Evolutionary conservation across 495 filamentous ascomycete species (phyloP), one percentile per base, ranked within the genome.

Genomic region (Neurospora terricola): DNA sequence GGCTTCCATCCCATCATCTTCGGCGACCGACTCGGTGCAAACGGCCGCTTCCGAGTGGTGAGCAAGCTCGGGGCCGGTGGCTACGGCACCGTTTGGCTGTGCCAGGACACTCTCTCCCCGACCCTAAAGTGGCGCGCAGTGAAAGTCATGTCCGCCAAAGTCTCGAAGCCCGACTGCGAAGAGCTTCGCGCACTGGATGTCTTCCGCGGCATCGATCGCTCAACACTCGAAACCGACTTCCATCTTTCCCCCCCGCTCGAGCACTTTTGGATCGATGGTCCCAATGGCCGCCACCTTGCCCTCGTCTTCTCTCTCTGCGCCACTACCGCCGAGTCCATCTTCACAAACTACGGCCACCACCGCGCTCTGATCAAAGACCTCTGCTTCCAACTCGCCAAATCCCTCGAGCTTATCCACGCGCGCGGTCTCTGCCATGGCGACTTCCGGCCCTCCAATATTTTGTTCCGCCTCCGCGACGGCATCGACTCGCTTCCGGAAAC

Each of bases 31-130:
- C 82, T 80, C 73, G 86, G 73, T 7, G 66, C 43, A 10, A 80
- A 74, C 62, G 71, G 74, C 0, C 77, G 80, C 18, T 89, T 87
- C 74, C 75, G 75, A 12, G 85, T 89, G 71, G 78, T 83, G 6
- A 85, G 88, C 76, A 90, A 90, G 70, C 82, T 89, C 34, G 34
- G 23, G 87, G 86, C 2, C 83, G 86, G 87, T 9, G 82, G 83
- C 7, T 87, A 83, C 73, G 48, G 48, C 21, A 88, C 84, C 2
- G 83, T 88, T 70, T 90, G 87, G 87, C 83, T 90, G 43, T 87
- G 86, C 38, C 82, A 76, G 4, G 86, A 90, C 73, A 62, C 37
- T 7, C n/a, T 68, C 8, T 9, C 62, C 0, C 10, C 34, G 2
- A 27, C 72, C 6, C 38, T 21, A 3, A 77, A 77, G 45, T 80